Conservation (phyloP, 176 grass and related monocot species). For the Oropetium thomaeum region DNA sequence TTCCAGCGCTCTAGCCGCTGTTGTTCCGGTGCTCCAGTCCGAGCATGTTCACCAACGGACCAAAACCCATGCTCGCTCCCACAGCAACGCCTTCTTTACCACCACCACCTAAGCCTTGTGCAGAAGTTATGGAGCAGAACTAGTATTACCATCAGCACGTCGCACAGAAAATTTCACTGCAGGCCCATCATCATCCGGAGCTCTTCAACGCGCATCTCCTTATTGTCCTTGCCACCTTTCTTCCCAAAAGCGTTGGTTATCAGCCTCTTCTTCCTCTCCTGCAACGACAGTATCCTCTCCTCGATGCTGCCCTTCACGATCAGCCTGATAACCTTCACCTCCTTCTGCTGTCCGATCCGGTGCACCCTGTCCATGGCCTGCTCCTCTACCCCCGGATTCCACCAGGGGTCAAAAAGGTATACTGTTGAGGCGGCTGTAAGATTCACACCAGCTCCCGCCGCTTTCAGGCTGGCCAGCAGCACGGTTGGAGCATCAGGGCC, state of each 20-base stretch:
- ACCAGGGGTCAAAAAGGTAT: conserved; percentile 91
- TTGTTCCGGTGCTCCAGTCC: neutral
- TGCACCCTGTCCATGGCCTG: conserved; percentile 97
- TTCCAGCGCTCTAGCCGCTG: neutral
- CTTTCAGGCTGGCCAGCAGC: conserved; percentile 81
- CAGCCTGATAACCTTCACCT: conserved; percentile 75
- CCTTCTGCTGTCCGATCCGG: conserved; percentile 76
- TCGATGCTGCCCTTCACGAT: conserved; percentile 78
- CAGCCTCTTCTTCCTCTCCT: conserved; percentile 74
- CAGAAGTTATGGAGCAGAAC: neutral
- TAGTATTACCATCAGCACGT: neutral
- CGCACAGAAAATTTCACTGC: neutral
- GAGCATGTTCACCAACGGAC: conserved; percentile 9
- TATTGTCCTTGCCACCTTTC: conserved; percentile 45
- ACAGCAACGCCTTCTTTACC: neutral
- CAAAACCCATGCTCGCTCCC: conserved; percentile 11
- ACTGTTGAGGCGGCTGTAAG: conserved; percentile 81
- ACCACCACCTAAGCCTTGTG: neutral
- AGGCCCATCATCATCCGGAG: conserved; percentile 72
- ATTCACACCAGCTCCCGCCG: conserved; percentile 71
- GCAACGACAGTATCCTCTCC: conserved; percentile 75
- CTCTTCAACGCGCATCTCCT: conserved; percentile 77
- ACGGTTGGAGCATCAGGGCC: conserved; percentile 59
- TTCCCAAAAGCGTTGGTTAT: conserved; percentile 60
- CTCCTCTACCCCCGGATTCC: conserved; percentile 89